Evolutionary conservation across 179 eudicot genomes (phyloP), one percentile per base, ranked within the genome.

Genomic region (Vitellaria paradoxa): DNA sequence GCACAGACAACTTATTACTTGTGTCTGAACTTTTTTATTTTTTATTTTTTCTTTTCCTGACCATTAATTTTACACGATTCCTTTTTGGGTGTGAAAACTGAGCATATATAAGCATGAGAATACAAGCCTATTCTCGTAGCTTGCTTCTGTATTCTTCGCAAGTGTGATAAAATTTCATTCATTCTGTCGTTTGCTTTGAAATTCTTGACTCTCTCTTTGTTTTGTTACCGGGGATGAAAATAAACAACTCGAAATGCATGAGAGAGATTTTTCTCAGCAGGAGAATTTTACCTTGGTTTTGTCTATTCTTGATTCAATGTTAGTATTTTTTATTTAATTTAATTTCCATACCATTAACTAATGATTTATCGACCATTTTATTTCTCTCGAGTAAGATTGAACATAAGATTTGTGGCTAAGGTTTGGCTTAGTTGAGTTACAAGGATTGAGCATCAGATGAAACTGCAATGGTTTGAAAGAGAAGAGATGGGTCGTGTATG

Each of bases 51-150:
- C 56, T 50, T 53, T 61, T 18, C 67, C 77, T 70, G 76, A 79
- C 50, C 0, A n/a, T 73, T 65, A 46, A 30, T 64, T 7, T 61
- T 40, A 73, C 60, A 47, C 76, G 62, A 64, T 52, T 78, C 45
- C 47, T 45, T 72, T 42, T 63, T 2, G 76, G 6, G 72, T 55
- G 71, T 74, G 65, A 70, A 63, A 73, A 67, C 53, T 72, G 63
- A 63, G 68, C 37, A 30, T 59, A 72, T 37, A 12, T 10, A 74
- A 68, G 80, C 81, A 50, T 76, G 87, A 84, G 82, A 70, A 76
- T 18, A 63, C 9, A 78, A 78, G 24, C 21, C 8, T 18, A 18
- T 66, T 76, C 76, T 66, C 82, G 42, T 76, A 37, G 75, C 75
- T 71, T 71, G 42, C 40, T 30, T 60, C 21, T 63, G 83, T 62